A percentile compares a stretch with the other conserved stretches of the same genome.
Evolutionary conservation across 2,329 filamentous ascomycete species (phyloP).

Genomic region (Kalmusia sp.): DNA sequence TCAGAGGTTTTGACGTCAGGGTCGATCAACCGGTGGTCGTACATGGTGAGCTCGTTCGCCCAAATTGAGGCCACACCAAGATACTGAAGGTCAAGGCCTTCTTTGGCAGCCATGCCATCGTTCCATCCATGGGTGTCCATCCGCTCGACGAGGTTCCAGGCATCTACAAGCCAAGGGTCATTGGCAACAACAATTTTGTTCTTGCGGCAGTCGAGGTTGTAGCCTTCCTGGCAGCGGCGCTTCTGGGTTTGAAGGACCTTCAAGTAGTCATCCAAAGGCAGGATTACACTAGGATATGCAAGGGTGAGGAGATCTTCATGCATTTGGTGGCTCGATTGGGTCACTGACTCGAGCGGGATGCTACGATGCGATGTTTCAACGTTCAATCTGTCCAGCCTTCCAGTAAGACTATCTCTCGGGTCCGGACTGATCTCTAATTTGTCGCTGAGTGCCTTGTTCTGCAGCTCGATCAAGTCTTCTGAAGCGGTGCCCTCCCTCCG

Average conservation of each 20-base stretch:
- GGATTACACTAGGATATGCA: constrained; percentile 42
- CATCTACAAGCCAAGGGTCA: constrained; percentile 75
- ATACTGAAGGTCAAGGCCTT: constrained; percentile 73
- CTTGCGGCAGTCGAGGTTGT: constrained; percentile 64
- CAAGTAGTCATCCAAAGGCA: constrained; percentile 43
- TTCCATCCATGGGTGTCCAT: constrained; percentile 68
- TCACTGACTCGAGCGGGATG: constrained; percentile 33
- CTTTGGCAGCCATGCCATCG: constrained; percentile 73
- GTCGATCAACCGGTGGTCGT: constrained; percentile 44
- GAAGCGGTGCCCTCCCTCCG: constrained; percentile 36
- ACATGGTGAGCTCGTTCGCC: constrained; percentile 70
- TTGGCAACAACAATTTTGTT: constrained; percentile 74
- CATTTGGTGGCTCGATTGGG: constrained; percentile 40
- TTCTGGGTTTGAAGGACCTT: constrained; percentile 51
- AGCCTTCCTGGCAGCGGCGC: constrained; percentile 63
- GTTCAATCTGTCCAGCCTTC: constrained; percentile 37
- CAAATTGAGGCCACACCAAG: constrained; percentile 77
- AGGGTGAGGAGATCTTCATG: constrained; percentile 47
- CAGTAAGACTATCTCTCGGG: constrained; percentile 29
- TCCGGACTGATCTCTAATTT: constrained; percentile 35
- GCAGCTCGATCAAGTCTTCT: constrained; percentile 43
- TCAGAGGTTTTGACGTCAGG: constrained; percentile 54
- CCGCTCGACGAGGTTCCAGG: constrained; percentile 81
- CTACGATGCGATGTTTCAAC: constrained; percentile 42
- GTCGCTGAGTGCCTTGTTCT: constrained; percentile 36